These are phyloP conservation scores for Cladophialophora immunda DNA, from an alignment of 2,329 filamentous ascomycete species.

Conservation along the genomic window DNA sequence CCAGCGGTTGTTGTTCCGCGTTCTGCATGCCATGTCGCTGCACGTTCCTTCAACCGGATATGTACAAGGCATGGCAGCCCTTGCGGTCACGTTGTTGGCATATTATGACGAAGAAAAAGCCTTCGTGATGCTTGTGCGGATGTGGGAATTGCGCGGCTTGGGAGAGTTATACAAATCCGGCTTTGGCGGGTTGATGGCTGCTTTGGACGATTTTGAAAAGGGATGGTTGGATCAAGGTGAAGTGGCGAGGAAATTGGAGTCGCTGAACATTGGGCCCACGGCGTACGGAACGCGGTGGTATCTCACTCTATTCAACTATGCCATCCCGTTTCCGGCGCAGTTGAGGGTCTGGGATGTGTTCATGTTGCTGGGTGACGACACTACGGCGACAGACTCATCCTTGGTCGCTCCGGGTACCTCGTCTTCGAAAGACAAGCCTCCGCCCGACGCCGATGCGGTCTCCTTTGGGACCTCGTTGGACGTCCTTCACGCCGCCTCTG, in stretches of 20 bases:
- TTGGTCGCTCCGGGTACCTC: slow-evolving; percentile 29
- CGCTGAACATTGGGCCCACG: slow-evolving; percentile 82
- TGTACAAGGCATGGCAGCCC: slow-evolving; percentile 95
- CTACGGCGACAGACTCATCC: not conserved
- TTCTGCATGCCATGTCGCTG: slow-evolving; percentile 88
- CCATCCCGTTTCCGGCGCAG: slow-evolving; percentile 91
- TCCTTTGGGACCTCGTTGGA: slow-evolving; percentile 74
- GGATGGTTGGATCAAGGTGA: slow-evolving; percentile 82
- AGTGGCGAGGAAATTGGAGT: slow-evolving; percentile 78
- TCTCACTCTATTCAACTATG: slow-evolving; percentile 95
- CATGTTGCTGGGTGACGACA: slow-evolving; percentile 83
- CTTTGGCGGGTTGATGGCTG: slow-evolving; percentile 86
- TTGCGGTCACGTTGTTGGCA: slow-evolving; percentile 90
- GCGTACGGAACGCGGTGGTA: slow-evolving; percentile 99
- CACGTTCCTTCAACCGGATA: slow-evolving; percentile 93
- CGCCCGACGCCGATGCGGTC: slow-evolving; percentile 12
- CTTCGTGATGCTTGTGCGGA: slow-evolving; percentile 94
- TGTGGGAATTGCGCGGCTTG: slow-evolving; percentile 89
- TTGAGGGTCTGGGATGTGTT: slow-evolving; percentile 98
- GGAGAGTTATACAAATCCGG: slow-evolving; percentile 84
- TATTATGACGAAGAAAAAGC: slow-evolving; percentile 96
- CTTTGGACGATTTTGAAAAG: slow-evolving; percentile 83
- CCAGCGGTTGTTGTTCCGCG: slow-evolving; percentile 88
- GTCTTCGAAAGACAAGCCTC: slow-evolving; percentile 34
- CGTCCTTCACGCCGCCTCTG: slow-evolving; percentile 86